Conservation (phyloP, 1,284 basidiomycete species). For the Sporisorium graminicola region DNA sequence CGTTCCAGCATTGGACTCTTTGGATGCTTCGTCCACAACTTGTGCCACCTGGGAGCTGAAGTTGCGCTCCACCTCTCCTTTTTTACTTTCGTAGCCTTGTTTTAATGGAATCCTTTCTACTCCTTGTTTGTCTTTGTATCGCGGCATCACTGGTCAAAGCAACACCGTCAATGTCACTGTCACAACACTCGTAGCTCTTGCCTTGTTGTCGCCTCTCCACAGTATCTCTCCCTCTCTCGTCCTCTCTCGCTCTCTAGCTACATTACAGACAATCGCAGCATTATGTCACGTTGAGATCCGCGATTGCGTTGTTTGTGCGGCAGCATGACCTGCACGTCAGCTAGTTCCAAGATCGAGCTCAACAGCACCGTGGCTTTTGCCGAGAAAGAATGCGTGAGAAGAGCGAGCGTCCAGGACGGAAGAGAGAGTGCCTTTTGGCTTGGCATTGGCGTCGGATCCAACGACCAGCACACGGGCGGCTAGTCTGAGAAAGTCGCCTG, state of each 20-base stretch:
- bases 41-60: not conserved
- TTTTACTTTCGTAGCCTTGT: constrained; percentile 35
- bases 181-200: not conserved
- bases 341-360: not conserved
- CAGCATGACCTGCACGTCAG: not conserved
- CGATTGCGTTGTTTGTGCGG: no score
- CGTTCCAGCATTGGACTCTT: no score
- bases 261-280: constrained; percentile 15
- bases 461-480: no score
- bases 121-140: constrained; percentile 6
- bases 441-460: no score
- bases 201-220: no score
- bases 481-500: no score
- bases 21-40: no score
- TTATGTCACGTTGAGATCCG: not conserved
- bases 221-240: not conserved
- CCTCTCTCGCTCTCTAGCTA: constrained; percentile 2
- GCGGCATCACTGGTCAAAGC: constrained; percentile 8
- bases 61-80: not conserved
- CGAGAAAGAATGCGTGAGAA: not conserved
- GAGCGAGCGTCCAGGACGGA: no score
- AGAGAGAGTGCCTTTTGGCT: no score
- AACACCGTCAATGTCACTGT: not conserved
- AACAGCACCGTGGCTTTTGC: not conserved
- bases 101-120: constrained; percentile 35